Evolutionary conservation across 2,329 filamentous ascomycete species (phyloP).

Genomic region (Colletotrichum sp.): DNA sequence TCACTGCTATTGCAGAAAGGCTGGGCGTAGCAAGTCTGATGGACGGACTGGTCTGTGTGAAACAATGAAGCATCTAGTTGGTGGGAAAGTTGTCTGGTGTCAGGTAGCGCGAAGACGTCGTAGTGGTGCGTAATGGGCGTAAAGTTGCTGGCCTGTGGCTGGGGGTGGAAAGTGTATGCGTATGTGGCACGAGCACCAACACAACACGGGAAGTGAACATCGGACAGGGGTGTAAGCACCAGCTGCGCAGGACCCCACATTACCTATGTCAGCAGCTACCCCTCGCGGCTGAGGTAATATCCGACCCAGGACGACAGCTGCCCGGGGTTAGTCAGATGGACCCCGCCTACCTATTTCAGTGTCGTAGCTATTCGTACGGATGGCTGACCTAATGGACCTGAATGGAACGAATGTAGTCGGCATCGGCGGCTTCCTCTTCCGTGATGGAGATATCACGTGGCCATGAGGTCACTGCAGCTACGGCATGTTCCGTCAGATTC

Average conservation of each 20-base stretch:
- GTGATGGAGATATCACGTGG: not conserved
- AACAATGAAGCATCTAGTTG: not conserved
- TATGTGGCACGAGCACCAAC: not conserved
- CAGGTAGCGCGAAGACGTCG: not conserved
- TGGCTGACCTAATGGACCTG: not conserved
- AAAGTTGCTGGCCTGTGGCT: not conserved
- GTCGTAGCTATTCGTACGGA: not conserved
- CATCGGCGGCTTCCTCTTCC: not conserved
- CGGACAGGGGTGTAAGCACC: not conserved
- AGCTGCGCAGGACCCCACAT: not conserved
- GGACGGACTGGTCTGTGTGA: slow-evolving; percentile 4
- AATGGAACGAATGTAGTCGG: not conserved
- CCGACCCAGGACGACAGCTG: not conserved
- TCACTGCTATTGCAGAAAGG: not conserved
- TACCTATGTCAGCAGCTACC: not conserved
- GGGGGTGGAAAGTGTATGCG: not conserved
- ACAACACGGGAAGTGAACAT: not conserved
- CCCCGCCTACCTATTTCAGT: not conserved
- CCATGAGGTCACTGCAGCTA: not conserved
- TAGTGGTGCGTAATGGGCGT: not conserved
- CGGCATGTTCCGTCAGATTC: slow-evolving; percentile 12
- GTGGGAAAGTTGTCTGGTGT: not conserved
- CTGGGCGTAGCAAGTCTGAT: not conserved
- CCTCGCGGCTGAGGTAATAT: not conserved
- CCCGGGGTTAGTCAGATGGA: too few species aligned